phyloP scores from a whole-genome alignment of 106 monocot genomes.

The Allium fistulosum region DNA sequence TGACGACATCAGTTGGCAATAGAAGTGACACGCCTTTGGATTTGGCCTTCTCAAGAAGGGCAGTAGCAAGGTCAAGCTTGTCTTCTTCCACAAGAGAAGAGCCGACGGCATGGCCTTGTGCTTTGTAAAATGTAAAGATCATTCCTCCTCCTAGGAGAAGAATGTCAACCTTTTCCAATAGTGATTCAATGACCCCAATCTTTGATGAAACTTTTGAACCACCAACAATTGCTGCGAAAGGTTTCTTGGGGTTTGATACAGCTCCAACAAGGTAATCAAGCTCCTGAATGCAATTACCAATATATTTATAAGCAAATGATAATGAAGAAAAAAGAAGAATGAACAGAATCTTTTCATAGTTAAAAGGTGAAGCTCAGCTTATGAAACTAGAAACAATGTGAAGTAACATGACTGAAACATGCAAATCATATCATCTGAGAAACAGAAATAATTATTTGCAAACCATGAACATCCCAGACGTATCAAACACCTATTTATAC shows the following conservation, averaged over 20 bases:
- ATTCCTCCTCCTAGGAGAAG: slow-evolving; percentile 65
- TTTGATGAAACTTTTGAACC: slow-evolving; percentile 67
- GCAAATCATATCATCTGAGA: too few species aligned
- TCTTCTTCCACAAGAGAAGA: slow-evolving; percentile 57
- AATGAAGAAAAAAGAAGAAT: too few species aligned
- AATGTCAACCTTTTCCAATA: slow-evolving; percentile 46
- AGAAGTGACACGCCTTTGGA: slow-evolving; percentile 55
- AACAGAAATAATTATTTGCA: too few species aligned
- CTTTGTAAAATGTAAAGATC: slow-evolving; percentile 71
- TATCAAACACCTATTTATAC: too few species aligned
- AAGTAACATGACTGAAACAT: too few species aligned
- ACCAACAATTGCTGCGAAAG: slow-evolving; percentile 66
- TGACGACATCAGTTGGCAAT: slow-evolving; percentile 49
- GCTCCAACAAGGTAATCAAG: slow-evolving; percentile 65
- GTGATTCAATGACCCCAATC: slow-evolving; percentile 58
- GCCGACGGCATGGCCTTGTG: slow-evolving; percentile 45
- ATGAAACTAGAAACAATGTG: too few species aligned
- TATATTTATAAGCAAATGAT: neutral
- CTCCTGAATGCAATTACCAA: slow-evolving; percentile 23
- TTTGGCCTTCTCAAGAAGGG: slow-evolving; percentile 51
- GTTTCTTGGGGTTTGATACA: slow-evolving; percentile 46
- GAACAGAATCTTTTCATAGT: too few species aligned
- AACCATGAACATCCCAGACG: too few species aligned
- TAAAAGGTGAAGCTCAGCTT: too few species aligned
- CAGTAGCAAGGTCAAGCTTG: slow-evolving; percentile 54